A percentile compares a stretch with the other conserved stretches of the same genome.
phyloP scores from a whole-genome alignment of 1,139 yeast species.

The Taiozyma sp. region DNA sequence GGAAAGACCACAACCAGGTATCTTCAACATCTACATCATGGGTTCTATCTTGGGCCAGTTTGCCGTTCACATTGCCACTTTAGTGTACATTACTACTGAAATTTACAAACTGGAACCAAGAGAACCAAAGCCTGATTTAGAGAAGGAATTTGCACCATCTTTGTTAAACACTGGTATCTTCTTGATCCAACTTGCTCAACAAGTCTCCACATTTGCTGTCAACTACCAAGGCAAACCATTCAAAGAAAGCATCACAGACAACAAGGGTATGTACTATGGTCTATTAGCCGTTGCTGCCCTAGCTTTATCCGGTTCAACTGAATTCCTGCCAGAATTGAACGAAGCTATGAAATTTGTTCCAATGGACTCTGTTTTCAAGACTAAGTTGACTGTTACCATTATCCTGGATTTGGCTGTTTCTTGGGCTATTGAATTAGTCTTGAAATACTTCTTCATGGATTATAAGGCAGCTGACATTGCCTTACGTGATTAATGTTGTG shows the following conservation, averaged over 20 bases:
- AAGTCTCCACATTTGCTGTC: constrained; percentile 95
- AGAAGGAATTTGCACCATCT: constrained; percentile 83
- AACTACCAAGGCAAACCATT: constrained; percentile 97
- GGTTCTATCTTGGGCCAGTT: constrained; percentile 96
- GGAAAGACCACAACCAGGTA: constrained; percentile 97
- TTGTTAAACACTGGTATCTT: constrained; percentile 94
- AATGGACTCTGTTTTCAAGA: constrained; percentile 70
- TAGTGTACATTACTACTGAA: constrained; percentile 76
- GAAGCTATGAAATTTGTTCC: constrained; percentile 89
- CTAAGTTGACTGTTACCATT: constrained; percentile 69
- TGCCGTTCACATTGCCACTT: constrained; percentile 81
- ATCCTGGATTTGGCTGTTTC: constrained; percentile 71
- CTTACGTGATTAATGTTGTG: constrained; percentile 13
- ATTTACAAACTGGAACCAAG: constrained; percentile 89
- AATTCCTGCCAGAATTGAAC: constrained; percentile 89
- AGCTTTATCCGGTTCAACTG: constrained; percentile 90
- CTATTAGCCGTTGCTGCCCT: constrained; percentile 84
- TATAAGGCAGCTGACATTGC: constrained; percentile 93
- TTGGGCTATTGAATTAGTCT: constrained; percentile 71
- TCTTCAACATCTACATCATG: constrained; percentile 91
- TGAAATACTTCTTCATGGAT: constrained; percentile 86
- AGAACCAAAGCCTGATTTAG: constrained; percentile 82
- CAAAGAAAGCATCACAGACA: constrained; percentile 83
- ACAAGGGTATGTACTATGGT: constrained; percentile 97
- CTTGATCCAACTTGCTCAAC: constrained; percentile 89